phyloP scores from a whole-genome alignment of 352 stramenopile genomes.

The Pythium aristosporum region DNA sequence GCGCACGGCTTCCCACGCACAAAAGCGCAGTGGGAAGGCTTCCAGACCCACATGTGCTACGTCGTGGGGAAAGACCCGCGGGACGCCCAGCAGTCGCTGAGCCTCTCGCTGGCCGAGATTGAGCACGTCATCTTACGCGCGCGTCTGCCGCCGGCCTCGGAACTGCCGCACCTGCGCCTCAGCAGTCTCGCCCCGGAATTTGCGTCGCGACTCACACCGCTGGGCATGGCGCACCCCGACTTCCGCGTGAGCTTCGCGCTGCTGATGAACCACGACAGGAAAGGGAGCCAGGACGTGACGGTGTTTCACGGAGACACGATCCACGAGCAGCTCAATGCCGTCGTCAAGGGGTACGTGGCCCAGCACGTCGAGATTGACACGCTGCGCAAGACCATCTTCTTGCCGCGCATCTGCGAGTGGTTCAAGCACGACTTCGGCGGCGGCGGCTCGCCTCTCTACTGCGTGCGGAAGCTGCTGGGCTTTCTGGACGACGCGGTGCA shows the following conservation, averaged over 20 bases:
- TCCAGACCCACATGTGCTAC: slow-evolving; percentile 67
- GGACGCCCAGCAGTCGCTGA: slow-evolving; percentile 24
- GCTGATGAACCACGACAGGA: slow-evolving; percentile 44
- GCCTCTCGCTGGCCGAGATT: slow-evolving; percentile 73
- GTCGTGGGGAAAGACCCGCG: slow-evolving; percentile 32
- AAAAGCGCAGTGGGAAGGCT: slow-evolving; percentile 57
- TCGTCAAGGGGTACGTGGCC: slow-evolving; percentile 35
- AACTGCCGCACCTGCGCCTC: slow-evolving; percentile 40
- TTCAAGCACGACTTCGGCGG: slow-evolving; percentile 68
- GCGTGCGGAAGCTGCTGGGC: slow-evolving; percentile 70
- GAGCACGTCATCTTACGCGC: slow-evolving; percentile 70
- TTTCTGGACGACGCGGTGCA: slow-evolving; percentile 55
- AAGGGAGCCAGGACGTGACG: slow-evolving; percentile 13
- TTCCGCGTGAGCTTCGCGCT: slow-evolving; percentile 78
- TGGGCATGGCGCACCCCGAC: slow-evolving; percentile 64
- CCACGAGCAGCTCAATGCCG: slow-evolving; percentile 74
- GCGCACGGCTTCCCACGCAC: slow-evolving; percentile 55
- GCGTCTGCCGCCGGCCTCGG: slow-evolving; percentile 44
- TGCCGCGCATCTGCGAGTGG: slow-evolving; percentile 78
- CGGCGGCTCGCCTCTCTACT: slow-evolving; percentile 44
- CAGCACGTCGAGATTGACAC: slow-evolving; percentile 36
- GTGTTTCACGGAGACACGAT: slow-evolving; percentile 37
- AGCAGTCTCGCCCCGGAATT: slow-evolving; percentile 7
- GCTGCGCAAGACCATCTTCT: slow-evolving; percentile 28
- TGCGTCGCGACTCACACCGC: slow-evolving; percentile 20